Conservation (phyloP, 306 rosid species). For the Prunus mongolica region DNA sequence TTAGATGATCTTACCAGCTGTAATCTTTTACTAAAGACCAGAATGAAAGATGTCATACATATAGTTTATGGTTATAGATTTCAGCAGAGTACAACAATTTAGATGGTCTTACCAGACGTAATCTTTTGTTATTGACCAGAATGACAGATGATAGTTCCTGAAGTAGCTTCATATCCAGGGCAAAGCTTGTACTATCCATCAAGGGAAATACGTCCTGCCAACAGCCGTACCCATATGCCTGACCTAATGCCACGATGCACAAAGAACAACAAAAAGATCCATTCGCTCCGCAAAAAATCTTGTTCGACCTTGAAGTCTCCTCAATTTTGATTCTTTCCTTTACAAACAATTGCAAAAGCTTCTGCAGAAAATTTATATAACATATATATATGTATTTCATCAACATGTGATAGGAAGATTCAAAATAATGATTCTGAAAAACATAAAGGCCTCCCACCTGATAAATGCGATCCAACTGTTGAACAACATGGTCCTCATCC, state of each 20-base stretch:
- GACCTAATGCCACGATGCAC: slow-evolving; percentile 40
- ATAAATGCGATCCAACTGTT: slow-evolving; percentile 48
- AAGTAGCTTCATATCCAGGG: slow-evolving; percentile 65
- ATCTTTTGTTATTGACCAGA: slow-evolving; percentile 41
- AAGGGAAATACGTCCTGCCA: slow-evolving; percentile 63
- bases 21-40: slow-evolving; percentile 38
- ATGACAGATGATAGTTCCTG: slow-evolving; percentile 51
- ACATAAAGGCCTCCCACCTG: slow-evolving; percentile 42
- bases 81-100: neutral
- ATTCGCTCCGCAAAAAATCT: slow-evolving; percentile 23
- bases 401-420: neutral
- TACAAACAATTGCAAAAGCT: slow-evolving; percentile 44
- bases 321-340: slow-evolving; percentile 38
- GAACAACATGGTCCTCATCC: slow-evolving; percentile 34
- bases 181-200: slow-evolving; percentile 56
- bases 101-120: slow-evolving; percentile 40
- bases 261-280: slow-evolving; percentile 52
- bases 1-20: slow-evolving; percentile 38
- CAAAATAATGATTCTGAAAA: neutral
- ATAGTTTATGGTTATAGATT: neutral
- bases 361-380: slow-evolving; percentile 31
- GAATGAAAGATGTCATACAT: slow-evolving; percentile 32
- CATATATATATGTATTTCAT: neutral
- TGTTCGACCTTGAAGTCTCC: slow-evolving; percentile 29
- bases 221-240: slow-evolving; percentile 39